Evolutionary conservation across 352 stramenopile species (phyloP).

Genomic region (Pythium rishiriense): DNA sequence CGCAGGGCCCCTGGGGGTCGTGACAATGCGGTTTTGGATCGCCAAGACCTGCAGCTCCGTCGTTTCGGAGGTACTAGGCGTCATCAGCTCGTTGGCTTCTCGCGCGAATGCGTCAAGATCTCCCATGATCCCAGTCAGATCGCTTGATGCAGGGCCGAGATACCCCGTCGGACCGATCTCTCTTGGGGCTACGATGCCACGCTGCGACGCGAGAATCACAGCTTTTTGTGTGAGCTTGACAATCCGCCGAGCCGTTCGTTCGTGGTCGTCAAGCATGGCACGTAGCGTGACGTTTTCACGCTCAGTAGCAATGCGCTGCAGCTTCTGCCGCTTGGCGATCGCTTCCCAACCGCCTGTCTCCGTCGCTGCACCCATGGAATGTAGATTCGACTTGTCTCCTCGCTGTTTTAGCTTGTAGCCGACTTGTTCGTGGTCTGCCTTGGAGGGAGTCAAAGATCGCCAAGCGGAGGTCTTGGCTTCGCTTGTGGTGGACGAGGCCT

Average conservation of each 20-base stretch:
- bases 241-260: neutral
- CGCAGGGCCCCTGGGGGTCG: neutral
- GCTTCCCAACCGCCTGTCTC: neutral
- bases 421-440: too few relatives aligned
- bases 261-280: neutral
- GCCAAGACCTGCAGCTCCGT: neutral
- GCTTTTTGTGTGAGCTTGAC: neutral
- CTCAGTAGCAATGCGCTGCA: neutral
- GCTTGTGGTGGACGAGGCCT: too few relatives aligned
- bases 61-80: neutral
- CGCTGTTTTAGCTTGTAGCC: neutral
- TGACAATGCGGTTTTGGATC: neutral
- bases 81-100: neutral
- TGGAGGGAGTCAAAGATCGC: neutral
- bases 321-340: neutral
- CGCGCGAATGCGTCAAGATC: neutral
- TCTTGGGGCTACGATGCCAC: neutral
- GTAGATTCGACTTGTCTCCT: too few relatives aligned
- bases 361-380: too few relatives aligned
- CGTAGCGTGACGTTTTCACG: neutral
- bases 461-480: too few relatives aligned
- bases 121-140: neutral
- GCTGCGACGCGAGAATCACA: neutral
- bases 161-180: neutral
- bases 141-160: neutral